Conservation (phyloP, 768 basidiomycete species). For the Amanita phalloides region DNA sequence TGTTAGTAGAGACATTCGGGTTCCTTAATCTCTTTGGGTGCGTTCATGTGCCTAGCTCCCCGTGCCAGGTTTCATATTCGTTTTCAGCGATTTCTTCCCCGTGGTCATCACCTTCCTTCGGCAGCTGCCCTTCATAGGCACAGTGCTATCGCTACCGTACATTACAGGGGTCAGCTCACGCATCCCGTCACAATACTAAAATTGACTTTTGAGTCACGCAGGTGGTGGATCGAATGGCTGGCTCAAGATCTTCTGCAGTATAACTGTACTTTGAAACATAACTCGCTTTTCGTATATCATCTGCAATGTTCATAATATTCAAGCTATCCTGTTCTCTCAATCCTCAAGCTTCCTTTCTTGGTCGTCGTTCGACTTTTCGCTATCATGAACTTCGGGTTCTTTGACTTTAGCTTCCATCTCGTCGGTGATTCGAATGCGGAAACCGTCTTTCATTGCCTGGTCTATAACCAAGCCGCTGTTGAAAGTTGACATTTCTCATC, state of each 20-base stretch:
- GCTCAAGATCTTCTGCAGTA: slow-evolving; percentile 68
- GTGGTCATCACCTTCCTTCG: slow-evolving; percentile 95
- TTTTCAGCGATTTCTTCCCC: slow-evolving; percentile 91
- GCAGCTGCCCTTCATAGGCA: slow-evolving; percentile 89
- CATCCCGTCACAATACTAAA: not conserved
- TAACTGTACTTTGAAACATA: slow-evolving; percentile 15
- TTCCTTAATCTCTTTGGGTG: slow-evolving; percentile 98
- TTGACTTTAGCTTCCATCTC: slow-evolving; percentile 19
- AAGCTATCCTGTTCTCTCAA: not conserved
- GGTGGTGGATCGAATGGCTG: slow-evolving; percentile 73
- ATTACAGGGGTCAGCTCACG: slow-evolving; percentile 61
- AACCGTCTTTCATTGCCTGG: slow-evolving; percentile 36
- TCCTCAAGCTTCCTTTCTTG: not conserved
- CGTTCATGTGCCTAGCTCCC: slow-evolving; percentile 8
- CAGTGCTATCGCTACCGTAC: slow-evolving; percentile 76
- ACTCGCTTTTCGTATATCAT: not conserved
- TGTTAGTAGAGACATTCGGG: slow-evolving; percentile 91
- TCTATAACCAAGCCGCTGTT: slow-evolving; percentile 41
- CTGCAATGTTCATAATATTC: not conserved
- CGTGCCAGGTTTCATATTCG: not conserved
- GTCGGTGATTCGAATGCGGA: slow-evolving; percentile 39
- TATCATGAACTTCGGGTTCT: slow-evolving; percentile 8
- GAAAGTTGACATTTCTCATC: not conserved
- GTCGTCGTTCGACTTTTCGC: not conserved
- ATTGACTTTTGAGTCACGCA: slow-evolving; percentile 16